Conservation (phyloP, 106 monocot species). For the Apostasia ramifera region DNA sequence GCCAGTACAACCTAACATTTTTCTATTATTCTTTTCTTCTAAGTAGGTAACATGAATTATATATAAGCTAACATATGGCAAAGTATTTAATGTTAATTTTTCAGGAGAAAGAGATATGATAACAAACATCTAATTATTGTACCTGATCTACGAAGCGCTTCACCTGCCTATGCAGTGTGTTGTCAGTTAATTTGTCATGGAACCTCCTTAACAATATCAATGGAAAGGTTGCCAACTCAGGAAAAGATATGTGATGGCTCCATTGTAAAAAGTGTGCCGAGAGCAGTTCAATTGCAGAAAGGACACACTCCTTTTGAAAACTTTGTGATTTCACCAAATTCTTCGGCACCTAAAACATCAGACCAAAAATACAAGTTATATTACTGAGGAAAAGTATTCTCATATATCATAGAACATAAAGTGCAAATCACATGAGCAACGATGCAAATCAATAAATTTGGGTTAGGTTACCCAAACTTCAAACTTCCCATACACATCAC, state of each 20-base stretch:
- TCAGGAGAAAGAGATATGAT: neutral
- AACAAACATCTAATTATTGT: neutral
- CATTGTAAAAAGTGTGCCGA: slow-evolving; percentile 74
- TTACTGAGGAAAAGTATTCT: too few relatives aligned
- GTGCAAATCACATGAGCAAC: too few relatives aligned
- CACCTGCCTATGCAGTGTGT: slow-evolving; percentile 48
- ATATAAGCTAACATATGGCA: neutral
- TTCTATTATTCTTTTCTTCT: neutral
- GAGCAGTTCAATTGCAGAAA: slow-evolving; percentile 57
- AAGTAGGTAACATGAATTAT: neutral
- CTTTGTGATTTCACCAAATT: slow-evolving; percentile 45
- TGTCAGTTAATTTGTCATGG: slow-evolving; percentile 37
- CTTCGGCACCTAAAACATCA: slow-evolving; percentile 58
- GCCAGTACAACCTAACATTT: too few relatives aligned
- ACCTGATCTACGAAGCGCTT: slow-evolving; percentile 95
- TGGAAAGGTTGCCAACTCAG: slow-evolving; percentile 79
- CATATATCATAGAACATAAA: too few relatives aligned
- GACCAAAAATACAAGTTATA: neutral
- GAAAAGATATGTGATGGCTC: slow-evolving; percentile 87
- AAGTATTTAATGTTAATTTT: neutral
- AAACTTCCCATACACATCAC: too few relatives aligned
- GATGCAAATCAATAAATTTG: too few relatives aligned
- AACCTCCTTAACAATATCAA: slow-evolving; percentile 70
- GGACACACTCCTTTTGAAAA: slow-evolving; percentile 65
- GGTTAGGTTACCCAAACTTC: too few relatives aligned